Evolutionary conservation across 345 rosid genomes (phyloP).

Genomic region (Melastoma malabathricum): DNA sequence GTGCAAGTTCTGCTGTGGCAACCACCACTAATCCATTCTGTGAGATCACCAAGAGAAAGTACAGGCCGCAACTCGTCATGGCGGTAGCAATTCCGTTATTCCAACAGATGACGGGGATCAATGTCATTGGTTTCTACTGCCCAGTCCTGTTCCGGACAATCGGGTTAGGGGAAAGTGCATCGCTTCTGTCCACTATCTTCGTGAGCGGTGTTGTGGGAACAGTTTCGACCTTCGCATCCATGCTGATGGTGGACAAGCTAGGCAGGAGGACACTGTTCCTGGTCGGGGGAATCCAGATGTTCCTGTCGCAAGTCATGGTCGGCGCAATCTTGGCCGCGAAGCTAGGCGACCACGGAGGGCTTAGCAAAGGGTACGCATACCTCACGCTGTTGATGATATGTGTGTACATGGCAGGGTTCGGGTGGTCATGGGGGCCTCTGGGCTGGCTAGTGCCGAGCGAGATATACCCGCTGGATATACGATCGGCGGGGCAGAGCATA

Average conservation of each 20-base stretch:
- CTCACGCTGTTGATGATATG: conserved; percentile 19
- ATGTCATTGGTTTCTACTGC: conserved; percentile 57
- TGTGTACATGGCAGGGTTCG: conserved; percentile 27
- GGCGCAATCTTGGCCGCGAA: conserved; percentile 33
- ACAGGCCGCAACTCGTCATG: conserved; percentile 64
- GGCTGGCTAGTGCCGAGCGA: conserved; percentile 45
- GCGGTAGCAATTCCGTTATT: conserved; percentile 57
- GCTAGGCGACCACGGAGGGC: conserved; percentile 37
- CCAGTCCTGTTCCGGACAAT: conserved; percentile 58
- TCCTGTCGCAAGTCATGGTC: conserved; percentile 33
- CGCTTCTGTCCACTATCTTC: conserved; percentile 34
- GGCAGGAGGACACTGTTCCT: conserved; percentile 41
- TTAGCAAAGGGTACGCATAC: conserved; percentile 24
- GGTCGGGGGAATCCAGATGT: conserved; percentile 49
- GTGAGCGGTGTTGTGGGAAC: conserved; percentile 37
- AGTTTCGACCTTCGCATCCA: conserved; percentile 29
- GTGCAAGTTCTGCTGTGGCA: conserved; percentile 22
- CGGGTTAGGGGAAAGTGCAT: conserved; percentile 48
- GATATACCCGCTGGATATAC: conserved; percentile 28
- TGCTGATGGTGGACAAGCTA: conserved; percentile 44
- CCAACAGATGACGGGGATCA: conserved; percentile 67
- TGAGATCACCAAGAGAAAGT: conserved; percentile 26
- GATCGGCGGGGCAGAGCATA: conserved; percentile 34
- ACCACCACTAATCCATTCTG: conserved; percentile 22
- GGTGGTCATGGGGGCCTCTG: conserved; percentile 43